Evolutionary conservation across 352 stramenopile species (phyloP), one percentile per base, ranked within the genome.

Genomic region (Thalassiosira livingstoniorum): DNA sequence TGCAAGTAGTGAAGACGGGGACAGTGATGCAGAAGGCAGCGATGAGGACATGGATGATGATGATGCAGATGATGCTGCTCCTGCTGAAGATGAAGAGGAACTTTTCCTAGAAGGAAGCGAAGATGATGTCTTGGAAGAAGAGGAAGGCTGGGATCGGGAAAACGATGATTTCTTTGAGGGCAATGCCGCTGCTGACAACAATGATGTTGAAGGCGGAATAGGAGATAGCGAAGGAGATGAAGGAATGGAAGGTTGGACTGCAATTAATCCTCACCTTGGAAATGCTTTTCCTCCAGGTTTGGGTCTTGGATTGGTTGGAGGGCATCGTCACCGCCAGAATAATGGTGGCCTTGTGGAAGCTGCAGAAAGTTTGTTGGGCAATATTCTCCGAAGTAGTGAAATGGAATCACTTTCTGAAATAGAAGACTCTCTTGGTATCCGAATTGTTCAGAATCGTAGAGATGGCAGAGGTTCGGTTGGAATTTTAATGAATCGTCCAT

Each of bases 201-300:
- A 85, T 32, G 76, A 82, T 27, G 31, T 80, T 2, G 74, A 78
- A 47, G 67, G 70, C 27, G 63, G 45, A 45, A 47, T 27, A 42
- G 74, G 31, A 10, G 72, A 80, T 32, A 72, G 78, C 34, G 67
- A 80, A 51, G 23, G 66, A 25, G 70, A 80, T 34, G 75, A 83
- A 63, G 73, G 34, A 32, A 89, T 88, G 86, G 90, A 92, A 76
- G 91, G 89, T 27, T 94, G 92, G 90, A 94, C 86, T 53, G 76
- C n/a, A n/a, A n/a, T n/a, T n/a, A n/a, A n/a, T n/a, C n/a, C n/a
- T n/a, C n/a, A n/a, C n/a, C n/a, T n/a, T n/a, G n/a, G n/a, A n/a
- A n/a, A n/a, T n/a, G n/a, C n/a, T n/a, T n/a, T n/a, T n/a, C n/a
- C n/a, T n/a, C n/a, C n/a, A n/a, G n/a, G n/a, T n/a, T n/a, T n/a